Base-by-base conservation (phyloP, 2,329 filamentous ascomycete species). In the Aspergillus sergii region DNA sequence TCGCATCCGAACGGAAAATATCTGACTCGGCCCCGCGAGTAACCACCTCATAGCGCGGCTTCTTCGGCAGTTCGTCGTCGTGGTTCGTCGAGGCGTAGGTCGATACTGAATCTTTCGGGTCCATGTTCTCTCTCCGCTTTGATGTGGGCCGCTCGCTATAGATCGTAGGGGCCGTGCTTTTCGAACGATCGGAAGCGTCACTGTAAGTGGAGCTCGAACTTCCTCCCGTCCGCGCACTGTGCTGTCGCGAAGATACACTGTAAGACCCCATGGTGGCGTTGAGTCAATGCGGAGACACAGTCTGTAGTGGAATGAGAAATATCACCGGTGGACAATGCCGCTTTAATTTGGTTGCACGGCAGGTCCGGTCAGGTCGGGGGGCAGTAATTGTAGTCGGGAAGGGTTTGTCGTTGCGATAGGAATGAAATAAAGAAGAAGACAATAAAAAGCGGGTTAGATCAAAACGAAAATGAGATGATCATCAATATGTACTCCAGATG, bases 11-110 rank as follows among this genome's bases (percentile, higher is more conserved):
- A 67, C 89, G 85, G 64, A 89, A 85, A 50, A 86, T 80, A 39
- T 55, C 51, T 19, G 51, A 26, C 58, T 90, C 88, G 68, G 86
- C 85, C 62, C 83, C 76, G 53, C 81, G 76, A 6, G 78, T 74
- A 9, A 79, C 76, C 11, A 82, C 80, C 53, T 86, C 81, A 68
- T 86, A 87, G 57, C 78, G 82, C 26, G 84, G 79, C 50, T 83
- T 79, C 57, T 84, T 79, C 19, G 78, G 68, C 21, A 80, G 78
- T 21, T 89, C 87, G 50, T 88, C 83, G 50, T 86, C 83, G 4
- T 89, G 81, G 36, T 86, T 81, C 3, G 89, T 91, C 6, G 93
- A 97, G 71, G 89, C 88, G 76, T 94, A 96, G 1, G 93, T 96
- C 64, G 92, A 90, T 68, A 88, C 84, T 0, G 93, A 95, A 30